phyloP scores from a whole-genome alignment of 2,329 filamentous ascomycete genomes.

The Pseudogymnoascus sp. region DNA sequence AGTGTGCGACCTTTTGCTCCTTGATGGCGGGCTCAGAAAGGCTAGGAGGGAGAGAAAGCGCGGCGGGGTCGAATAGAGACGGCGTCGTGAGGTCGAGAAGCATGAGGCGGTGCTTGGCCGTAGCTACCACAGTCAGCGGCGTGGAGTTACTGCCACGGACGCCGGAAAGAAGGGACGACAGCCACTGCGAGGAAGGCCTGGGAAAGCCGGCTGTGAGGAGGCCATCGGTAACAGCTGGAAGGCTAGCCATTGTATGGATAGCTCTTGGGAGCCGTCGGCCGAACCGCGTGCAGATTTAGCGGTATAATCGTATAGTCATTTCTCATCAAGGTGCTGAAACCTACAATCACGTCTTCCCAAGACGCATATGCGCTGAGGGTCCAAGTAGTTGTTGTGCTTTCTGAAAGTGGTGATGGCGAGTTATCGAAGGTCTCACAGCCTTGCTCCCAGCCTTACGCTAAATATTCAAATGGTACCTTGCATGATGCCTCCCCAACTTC shows the following conservation, averaged over 20 bases:
- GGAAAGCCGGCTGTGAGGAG: slow-evolving; percentile 1
- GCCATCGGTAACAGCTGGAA: slow-evolving; percentile 38
- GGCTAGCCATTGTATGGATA: slow-evolving; percentile 30
- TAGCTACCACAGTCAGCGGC: slow-evolving; percentile 65
- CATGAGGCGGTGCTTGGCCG: slow-evolving; percentile 72
- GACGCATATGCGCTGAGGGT: slow-evolving; percentile 7
- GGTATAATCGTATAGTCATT: background rate
- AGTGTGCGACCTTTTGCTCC: slow-evolving; percentile 49
- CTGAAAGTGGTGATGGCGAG: background rate
- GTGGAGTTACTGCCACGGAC: slow-evolving; percentile 40
- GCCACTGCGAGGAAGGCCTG: slow-evolving; percentile 11
- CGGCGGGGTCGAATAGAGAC: slow-evolving; percentile 38
- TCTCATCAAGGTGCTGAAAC: background rate
- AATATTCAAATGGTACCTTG: slow-evolving; percentile 11
- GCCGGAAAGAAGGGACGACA: slow-evolving; percentile 46
- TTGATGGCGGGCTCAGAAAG: slow-evolving; percentile 46
- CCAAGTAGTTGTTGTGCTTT: background rate
- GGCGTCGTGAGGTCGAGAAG: slow-evolving; percentile 66
- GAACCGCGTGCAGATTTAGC: background rate
- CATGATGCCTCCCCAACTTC: slow-evolving; percentile 13
- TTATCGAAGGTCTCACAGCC: slow-evolving; percentile 14
- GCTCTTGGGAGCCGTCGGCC: background rate
- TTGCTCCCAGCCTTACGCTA: slow-evolving; percentile 19
- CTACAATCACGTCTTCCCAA: background rate
- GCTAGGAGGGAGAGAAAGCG: slow-evolving; percentile 49